These are phyloP conservation scores for Phyllosticta citrichinensis DNA, from an alignment of 2,329 filamentous ascomycete species.

Conservation along the genomic window DNA sequence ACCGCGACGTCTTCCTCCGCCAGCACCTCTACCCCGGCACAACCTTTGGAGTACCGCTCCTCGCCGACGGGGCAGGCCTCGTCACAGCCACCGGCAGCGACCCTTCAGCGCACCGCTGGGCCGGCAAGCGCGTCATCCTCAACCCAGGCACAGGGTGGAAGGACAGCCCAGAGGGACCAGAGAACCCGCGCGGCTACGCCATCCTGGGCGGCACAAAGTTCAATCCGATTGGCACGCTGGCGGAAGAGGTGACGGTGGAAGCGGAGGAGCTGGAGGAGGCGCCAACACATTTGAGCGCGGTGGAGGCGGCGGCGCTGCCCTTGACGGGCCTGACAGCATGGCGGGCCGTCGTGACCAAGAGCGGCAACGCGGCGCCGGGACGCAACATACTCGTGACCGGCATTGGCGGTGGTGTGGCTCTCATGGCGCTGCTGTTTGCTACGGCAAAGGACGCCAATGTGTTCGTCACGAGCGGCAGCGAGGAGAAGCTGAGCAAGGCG, in stretches of 20 bases:
- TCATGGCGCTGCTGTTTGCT: slow-evolving; percentile 72
- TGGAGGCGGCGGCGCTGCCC: slow-evolving; percentile 74
- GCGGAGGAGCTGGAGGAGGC: slow-evolving; percentile 65
- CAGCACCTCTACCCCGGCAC: slow-evolving; percentile 84
- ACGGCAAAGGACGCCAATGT: slow-evolving; percentile 52
- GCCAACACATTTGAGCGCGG: slow-evolving; percentile 59
- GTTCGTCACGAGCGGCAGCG: slow-evolving; percentile 68
- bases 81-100: slow-evolving; percentile 55
- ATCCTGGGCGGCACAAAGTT: slow-evolving; percentile 61
- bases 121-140: slow-evolving; percentile 62
- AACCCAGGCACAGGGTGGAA: slow-evolving; percentile 74
- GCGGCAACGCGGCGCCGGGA: slow-evolving; percentile 50
- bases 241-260: slow-evolving; percentile 61
- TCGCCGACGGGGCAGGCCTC: slow-evolving; percentile 72
- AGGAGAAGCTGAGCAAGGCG: slow-evolving; percentile 67
- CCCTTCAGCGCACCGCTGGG: slow-evolving; percentile 44
- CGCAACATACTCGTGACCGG: slow-evolving; percentile 78
- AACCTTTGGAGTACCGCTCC: slow-evolving; percentile 65
- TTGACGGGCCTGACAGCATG: slow-evolving; percentile 80
- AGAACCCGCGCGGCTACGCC: slow-evolving; percentile 48
- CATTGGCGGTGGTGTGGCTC: slow-evolving; percentile 84
- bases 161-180: slow-evolving; percentile 60
- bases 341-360: slow-evolving; percentile 76
- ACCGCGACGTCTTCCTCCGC: slow-evolving; percentile 89
- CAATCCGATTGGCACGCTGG: slow-evolving; percentile 58